These are phyloP conservation scores for Ramaria sp. DNA, from an alignment of 768 basidiomycete species.

Conservation along the genomic window DNA sequence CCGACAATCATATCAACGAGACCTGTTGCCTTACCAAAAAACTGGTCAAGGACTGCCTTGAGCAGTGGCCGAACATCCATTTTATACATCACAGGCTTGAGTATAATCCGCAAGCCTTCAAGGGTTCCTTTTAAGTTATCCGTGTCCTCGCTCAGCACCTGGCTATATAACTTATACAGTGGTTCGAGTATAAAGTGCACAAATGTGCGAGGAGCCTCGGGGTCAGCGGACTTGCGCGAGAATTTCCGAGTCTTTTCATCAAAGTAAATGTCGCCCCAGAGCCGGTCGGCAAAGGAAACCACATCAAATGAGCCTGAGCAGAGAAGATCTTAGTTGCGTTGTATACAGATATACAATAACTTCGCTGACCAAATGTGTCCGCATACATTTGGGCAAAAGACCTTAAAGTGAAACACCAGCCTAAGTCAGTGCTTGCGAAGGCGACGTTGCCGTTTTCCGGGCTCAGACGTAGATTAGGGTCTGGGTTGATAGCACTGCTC, in stretches of 20 bases:
- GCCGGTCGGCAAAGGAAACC: conserved; percentile 73
- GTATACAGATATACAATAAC: background rate
- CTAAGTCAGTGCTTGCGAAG: conserved; percentile 95
- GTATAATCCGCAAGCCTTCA: conserved; percentile 60
- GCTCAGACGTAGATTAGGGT: conserved; percentile 79
- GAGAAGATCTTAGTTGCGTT: background rate
- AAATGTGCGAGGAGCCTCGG: conserved; percentile 75
- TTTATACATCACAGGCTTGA: conserved; percentile 94
- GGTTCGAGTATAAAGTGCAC: conserved; percentile 96
- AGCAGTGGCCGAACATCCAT: conserved; percentile 95
- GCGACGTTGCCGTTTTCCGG: conserved; percentile 96
- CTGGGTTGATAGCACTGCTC: conserved; percentile 69
- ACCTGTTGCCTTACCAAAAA: conserved; percentile 86
- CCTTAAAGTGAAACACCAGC: conserved; percentile 90
- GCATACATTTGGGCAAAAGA: conserved; percentile 97
- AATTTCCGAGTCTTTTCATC: conserved; percentile 80
- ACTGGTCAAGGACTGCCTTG: conserved; percentile 89
- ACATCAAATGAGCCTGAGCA: conserved; percentile 64
- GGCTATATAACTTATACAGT: conserved; percentile 92
- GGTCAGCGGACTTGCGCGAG: conserved; percentile 71
- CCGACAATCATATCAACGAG: conserved; percentile 88
- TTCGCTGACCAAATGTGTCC: conserved; percentile 67
- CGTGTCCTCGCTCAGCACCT: conserved; percentile 89
- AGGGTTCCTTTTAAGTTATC: conserved; percentile 80
- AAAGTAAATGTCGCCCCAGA: conserved; percentile 99